phyloP scores from a whole-genome alignment of 1,284 basidiomycete genomes.

The Rhodotorula sp. region DNA sequence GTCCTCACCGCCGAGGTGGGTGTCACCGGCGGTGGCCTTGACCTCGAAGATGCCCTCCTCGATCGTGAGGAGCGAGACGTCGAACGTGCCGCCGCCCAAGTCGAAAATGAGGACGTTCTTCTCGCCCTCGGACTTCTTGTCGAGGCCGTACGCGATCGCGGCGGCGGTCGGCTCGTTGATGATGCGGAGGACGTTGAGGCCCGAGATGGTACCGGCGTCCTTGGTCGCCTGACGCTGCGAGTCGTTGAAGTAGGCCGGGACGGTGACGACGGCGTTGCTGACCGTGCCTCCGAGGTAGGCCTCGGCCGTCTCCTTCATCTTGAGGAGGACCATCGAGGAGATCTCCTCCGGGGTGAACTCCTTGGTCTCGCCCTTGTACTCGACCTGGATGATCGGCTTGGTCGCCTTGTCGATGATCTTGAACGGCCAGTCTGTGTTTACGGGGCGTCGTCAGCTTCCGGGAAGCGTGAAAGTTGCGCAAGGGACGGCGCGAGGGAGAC shows the following conservation, averaged over 20 bases:
- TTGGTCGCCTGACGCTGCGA: slow-evolving; percentile 94
- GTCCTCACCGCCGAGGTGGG: slow-evolving; percentile 97
- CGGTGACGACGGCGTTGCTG: slow-evolving; percentile 66
- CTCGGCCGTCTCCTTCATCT: slow-evolving; percentile 99
- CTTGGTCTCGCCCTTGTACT: slow-evolving; percentile 88
- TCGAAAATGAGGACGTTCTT: slow-evolving; percentile 96
- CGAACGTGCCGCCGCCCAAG: slow-evolving; percentile 97
- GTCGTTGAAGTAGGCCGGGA: slow-evolving; percentile 97
- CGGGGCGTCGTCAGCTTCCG: neutral
- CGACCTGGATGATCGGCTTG: slow-evolving; percentile 85
- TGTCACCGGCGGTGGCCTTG: slow-evolving; percentile 98
- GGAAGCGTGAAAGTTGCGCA: too few species aligned
- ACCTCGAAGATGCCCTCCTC: slow-evolving; percentile 99
- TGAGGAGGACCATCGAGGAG: slow-evolving; percentile 88
- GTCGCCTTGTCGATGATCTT: slow-evolving; percentile 72
- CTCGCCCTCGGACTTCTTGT: slow-evolving; percentile 78
- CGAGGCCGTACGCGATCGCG: slow-evolving; percentile 89
- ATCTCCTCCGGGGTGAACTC: slow-evolving; percentile 95
- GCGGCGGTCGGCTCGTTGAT: slow-evolving; percentile 96
- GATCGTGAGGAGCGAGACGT: slow-evolving; percentile 96
- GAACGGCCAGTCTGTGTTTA: slow-evolving; percentile 64
- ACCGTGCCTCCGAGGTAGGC: slow-evolving; percentile 85
- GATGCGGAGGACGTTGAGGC: slow-evolving; percentile 90
- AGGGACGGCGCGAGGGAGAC: slow-evolving; percentile 30
- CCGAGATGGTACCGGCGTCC: slow-evolving; percentile 85